Base-by-base conservation (phyloP, 2,329 filamentous ascomycete species). In the Pseudogymnoascus sp. region DNA sequence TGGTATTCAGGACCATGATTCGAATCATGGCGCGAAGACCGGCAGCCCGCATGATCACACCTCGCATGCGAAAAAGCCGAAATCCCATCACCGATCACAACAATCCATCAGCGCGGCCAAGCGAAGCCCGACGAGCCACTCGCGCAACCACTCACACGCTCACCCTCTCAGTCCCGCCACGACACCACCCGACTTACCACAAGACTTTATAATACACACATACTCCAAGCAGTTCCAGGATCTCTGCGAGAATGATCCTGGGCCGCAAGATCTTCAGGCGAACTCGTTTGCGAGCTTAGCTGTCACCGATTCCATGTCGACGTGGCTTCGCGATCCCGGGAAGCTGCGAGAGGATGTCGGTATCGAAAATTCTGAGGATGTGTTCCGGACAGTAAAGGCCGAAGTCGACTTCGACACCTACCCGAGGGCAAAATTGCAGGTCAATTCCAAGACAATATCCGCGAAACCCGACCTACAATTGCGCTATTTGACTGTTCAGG, bases 251-350 rank as follows among this genome's bases (percentile, higher is more conserved):
- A 81, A 87, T 62, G 80, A 85, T 63, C 75, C 81, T 73, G 73
- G 80, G 81, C 62, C 80, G 83, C 6, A 80, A 79, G 66, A 84
- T 78, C 74, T 85, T 7, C 81, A 87, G 62, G 88, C 86, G 64
- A 97, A 96, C 71, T 85, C 89, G 0, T 92, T 91, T 71, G 87
- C 85, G 44, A 91, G 85, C 68, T 82, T 97, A 9, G 81, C 80
- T 36, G 86, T 96, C 36, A 87, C 90, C 3, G 89, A 89, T 63
- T 83, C 86, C 13, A 81, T 96, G 63, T 87, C 89, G 0, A 79
- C 82, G 3, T 97, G 93, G 92, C 80, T 95, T 27, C 85, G 84
- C 63, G 88, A 95, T 64, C 83, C 85, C 1, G 84, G 86, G 10
- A 85, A 84, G 9, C 80, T 96, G 67, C 81, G 83, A 60, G 76